Base-by-base conservation (phyloP, 2,329 filamentous ascomycete genomes). In the Talaromyces sp. region DNA sequence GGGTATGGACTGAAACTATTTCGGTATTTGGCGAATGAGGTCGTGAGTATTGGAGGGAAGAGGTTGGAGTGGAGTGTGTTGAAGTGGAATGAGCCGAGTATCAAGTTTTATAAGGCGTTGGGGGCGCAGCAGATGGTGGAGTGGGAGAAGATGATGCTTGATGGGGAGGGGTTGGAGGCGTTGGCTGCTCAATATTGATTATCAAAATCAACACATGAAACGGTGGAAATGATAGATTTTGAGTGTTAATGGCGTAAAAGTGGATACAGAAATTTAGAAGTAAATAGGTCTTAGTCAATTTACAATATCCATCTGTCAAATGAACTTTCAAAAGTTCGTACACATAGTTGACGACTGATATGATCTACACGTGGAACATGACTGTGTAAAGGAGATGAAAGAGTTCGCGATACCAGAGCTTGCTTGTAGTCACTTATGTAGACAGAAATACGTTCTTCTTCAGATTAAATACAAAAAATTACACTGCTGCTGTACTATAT, bases 81-180 rank as follows among this genome's bases (percentile, higher is more conserved):
- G 71, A 94, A 91, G 66, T 97, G 93, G 93, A 98, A 98, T 74
- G 87, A 91, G 82, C 91, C 92, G 8, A 93, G 90, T 75, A 90
- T 98, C 79, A 83, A 88, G 71, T 97, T 98, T 73, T 98, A 98
- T 72, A 78, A 83, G 69, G 72, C 74, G 62, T 70, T 82, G 54
- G 81, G 81, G 14, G 81, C 81, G 2, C 74, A 69, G 66, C 71
- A 70, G 54, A 81, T 80, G 79, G 76, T 81, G 43, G 81, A 82
- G 69, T 82, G 81, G 81, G 73, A 78, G 68, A 80, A 80, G 70
- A 82, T 82, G 81, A 80, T 81, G 76, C 76, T 83, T 16, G 79
- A 82, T 47, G 79, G 78, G n/a, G 76, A 79, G 57, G 77, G 72
- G 41, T 72, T 82, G 75, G 71, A 65, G 56, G 76, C 73, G 64